Percentiles rank a stretch among this genome's conserved stretches.
Conservation (phyloP, 192 early-diverging fungal genomes). For the Podila horticola region DNA sequence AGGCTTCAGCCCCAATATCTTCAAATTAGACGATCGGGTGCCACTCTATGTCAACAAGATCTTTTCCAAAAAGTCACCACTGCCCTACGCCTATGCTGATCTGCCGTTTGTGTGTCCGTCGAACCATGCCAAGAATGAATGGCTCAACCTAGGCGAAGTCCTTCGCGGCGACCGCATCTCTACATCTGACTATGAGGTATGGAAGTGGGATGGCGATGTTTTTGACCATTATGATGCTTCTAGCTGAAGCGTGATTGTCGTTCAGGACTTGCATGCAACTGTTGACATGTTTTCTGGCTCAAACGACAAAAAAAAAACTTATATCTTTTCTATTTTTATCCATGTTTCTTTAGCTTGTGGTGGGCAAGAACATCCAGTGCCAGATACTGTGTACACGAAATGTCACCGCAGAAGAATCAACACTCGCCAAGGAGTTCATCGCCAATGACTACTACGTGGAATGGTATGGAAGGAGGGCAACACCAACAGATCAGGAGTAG, state of each 20-base stretch:
- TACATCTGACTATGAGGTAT: slow-evolving; percentile 63
- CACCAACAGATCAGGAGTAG: too few species aligned
- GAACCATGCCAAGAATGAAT: slow-evolving; percentile 33
- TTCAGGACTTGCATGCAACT: neutral
- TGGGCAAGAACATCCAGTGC: slow-evolving; percentile 60
- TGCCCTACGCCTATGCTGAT: slow-evolving; percentile 73
- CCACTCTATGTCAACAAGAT: slow-evolving; percentile 75
- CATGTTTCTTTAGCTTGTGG: slow-evolving; percentile 34
- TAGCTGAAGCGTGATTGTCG: neutral
- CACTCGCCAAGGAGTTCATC: slow-evolving; percentile 60
- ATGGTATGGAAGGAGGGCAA: slow-evolving; percentile 45
- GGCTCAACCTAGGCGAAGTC: slow-evolving; percentile 71
- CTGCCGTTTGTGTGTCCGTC: slow-evolving; percentile 70
- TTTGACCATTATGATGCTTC: neutral
- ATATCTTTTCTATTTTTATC: neutral
- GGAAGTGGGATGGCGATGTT: neutral
- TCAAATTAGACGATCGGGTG: slow-evolving; percentile 60
- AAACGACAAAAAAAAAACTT: neutral
- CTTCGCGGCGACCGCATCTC: slow-evolving; percentile 78
- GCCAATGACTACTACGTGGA: slow-evolving; percentile 71
- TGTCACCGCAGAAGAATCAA: slow-evolving; percentile 53
- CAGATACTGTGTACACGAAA: slow-evolving; percentile 63
- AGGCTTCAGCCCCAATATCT: slow-evolving; percentile 48
- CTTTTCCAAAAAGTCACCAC: slow-evolving; percentile 72
- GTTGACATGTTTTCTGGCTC: neutral